Conservation (phyloP, 1,284 basidiomycete genomes). For the Pholiota adiposa region DNA sequence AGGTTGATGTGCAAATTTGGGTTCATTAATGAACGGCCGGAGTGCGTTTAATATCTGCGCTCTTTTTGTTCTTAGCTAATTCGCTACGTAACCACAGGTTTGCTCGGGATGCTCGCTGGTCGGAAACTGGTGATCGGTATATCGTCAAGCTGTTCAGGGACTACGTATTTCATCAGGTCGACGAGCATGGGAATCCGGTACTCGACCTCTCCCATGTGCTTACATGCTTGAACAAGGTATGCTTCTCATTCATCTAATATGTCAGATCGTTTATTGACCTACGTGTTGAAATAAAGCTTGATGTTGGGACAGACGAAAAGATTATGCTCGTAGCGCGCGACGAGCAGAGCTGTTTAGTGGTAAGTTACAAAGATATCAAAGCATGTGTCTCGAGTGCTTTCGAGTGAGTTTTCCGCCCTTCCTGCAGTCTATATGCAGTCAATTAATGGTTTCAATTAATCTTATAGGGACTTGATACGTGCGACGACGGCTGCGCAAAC, state of each 20-base stretch:
- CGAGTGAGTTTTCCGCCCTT: conserved; percentile 39
- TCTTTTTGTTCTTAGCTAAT: too few species aligned
- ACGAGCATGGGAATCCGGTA: conserved; percentile 88
- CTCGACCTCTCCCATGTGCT: conserved; percentile 93
- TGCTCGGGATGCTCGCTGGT: conserved; percentile 94
- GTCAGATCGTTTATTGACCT: neutral
- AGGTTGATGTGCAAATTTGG: conserved; percentile 93
- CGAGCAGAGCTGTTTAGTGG: conserved; percentile 95
- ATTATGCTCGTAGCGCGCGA: conserved; percentile 95
- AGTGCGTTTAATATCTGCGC: too few species aligned
- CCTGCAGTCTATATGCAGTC: neutral
- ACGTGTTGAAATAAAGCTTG: conserved; percentile 58
- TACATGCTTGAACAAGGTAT: conserved; percentile 87
- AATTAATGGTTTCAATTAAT: too few species aligned
- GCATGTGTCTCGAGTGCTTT: conserved; percentile 85
- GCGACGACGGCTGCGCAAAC: conserved; percentile 24
- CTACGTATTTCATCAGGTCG: conserved; percentile 97
- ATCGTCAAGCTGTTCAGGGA: conserved; percentile 98
- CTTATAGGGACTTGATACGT: conserved; percentile 26
- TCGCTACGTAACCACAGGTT: conserved; percentile 58
- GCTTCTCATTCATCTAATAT: conserved; percentile 17
- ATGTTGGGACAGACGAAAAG: conserved; percentile 91
- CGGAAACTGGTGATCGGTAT: conserved; percentile 97
- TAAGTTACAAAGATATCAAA: conserved; percentile 94
- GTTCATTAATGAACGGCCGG: conserved; percentile 98